Base-by-base conservation (phyloP, 768 basidiomycete genomes). In the Coprinopsis strossmayeri region DNA sequence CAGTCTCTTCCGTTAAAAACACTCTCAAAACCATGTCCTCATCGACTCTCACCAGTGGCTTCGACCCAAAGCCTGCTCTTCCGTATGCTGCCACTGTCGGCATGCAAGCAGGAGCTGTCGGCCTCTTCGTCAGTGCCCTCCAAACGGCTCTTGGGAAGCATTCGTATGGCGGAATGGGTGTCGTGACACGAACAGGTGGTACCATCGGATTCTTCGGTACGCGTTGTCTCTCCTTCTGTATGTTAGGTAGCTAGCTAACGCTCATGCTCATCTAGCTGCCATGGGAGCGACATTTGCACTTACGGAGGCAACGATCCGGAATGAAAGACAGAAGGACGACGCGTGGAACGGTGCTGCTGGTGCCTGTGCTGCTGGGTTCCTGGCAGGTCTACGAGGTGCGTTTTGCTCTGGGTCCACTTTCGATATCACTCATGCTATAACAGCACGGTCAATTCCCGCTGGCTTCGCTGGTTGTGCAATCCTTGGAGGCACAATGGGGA, bases 161-260 rank as follows among this genome's bases (percentile, higher is more conserved):
- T 68, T 77, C 79, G 34, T 73, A 75, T 55, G 93, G 90, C 58
- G 90, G 88, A 49, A 74, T 83, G 68, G 93, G 93, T 57, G 81
- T 96, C 65, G 61, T 93, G 57, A 91, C 91, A 45, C 75, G 92
- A 55, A 89, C 84, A 26, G 92, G 92, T 50, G 81, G 87, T 27
- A 90, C 92, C 2, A 91, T 95, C 62, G 92, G 88, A 10, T 81
- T 91, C 64, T 95, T 96, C 60, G 87, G 94, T 96, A 46, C 58
- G 84, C 70, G 18, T 10, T n/a, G 42, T 41, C 15, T 43, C 26
- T 49, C 34, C 32, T 12, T 17, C 32, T 7, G 25, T 30, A 5
- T 34, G 26, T 25, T 28, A 27, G 25, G 25, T 37, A 17, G 48
- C n/a, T 37, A 45, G 40, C 21, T 15, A 48, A 17, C n/a, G 20